Evolutionary conservation across 306 rosid genomes (phyloP), one percentile per base, ranked within the genome.

Genomic region (Arachis stenosperma): DNA sequence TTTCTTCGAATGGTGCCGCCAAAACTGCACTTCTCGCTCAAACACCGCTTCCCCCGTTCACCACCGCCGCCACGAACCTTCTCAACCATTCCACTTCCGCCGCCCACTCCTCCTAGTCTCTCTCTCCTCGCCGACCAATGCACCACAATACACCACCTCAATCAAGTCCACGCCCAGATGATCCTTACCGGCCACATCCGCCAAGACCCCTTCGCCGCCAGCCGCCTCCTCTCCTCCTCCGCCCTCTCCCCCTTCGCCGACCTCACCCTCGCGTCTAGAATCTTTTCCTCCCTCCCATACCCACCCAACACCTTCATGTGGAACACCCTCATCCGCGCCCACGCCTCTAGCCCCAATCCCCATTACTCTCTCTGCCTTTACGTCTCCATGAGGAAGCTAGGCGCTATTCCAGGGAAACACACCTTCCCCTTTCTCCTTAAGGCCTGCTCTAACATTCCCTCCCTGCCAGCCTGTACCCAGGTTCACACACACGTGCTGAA

Each of bases 251-350:
- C 77, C 12, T 62, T 27, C 44, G 78, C 80, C 6, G 81, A 79
- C 74, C 53, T 81, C 58, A 9, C 33, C 27, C 70, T 70, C 73
- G 84, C 86, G 75, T 51, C 75, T 8, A 85, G 65, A 70, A 72
- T 85, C 54, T 79, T 85, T 54, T 59, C 40, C 0, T 63, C 53
- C 41, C 54, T 50, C 5, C 75, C 14, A n/a, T 3, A 56, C 15
- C 57, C 9, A 27, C 84, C 86, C 51, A 85, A 85, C 57, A 48
- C 80, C 15, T 85, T 85, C 75, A 85, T 85, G 86, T 81, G 83
- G 82, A 85, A 85, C 74, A 81, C 84, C 10, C 75, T 85, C 30
- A 79, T 85, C 12, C 75, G 84, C 41, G 88, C 84, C 66, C 79
- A 78, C 15, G 65, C 82, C 66, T 0, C 3, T 4, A 1, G 1